Evolutionary conservation across 805 yeast species (phyloP).

Genomic region (Wickerhamomyces bisporus): DNA sequence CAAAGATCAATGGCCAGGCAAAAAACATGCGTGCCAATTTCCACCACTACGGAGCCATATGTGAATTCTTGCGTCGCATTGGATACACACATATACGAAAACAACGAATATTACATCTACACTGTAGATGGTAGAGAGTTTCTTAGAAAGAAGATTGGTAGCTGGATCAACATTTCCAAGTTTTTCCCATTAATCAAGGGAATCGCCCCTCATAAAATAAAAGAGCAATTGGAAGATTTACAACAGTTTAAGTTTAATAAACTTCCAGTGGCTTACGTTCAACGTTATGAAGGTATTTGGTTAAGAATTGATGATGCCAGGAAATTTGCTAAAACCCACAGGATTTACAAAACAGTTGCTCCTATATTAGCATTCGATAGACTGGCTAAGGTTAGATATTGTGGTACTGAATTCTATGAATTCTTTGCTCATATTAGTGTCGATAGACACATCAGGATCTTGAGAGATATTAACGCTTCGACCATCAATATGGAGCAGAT

Average conservation of each 20-base stretch:
- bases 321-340: constrained; percentile 14
- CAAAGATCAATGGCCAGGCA: too few species aligned
- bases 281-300: constrained; percentile 19
- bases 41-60: constrained; percentile 7
- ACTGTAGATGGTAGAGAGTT: constrained; percentile 1
- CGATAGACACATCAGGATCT: constrained; percentile 18
- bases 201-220: background rate
- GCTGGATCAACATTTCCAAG: constrained; percentile 19
- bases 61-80: background rate
- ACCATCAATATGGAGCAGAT: constrained; percentile 22
- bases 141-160: constrained; percentile 18
- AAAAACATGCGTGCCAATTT: too few species aligned
- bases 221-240: background rate
- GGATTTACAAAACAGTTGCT: constrained; percentile 9
- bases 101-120: constrained; percentile 11
- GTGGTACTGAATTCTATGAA: constrained; percentile 23
- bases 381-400: constrained; percentile 20
- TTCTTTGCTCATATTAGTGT: constrained; percentile 15
- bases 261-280: background rate
- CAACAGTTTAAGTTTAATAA: constrained; percentile 2
- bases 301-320: constrained; percentile 19
- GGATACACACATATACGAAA: constrained; percentile 4
- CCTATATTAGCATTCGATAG: constrained; percentile 23
- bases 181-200: constrained; percentile 4
- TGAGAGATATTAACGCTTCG: constrained; percentile 15